Base-by-base conservation (phyloP, 371 early-diverging fungal species). In the Rhizopus stolonifer region DNA sequence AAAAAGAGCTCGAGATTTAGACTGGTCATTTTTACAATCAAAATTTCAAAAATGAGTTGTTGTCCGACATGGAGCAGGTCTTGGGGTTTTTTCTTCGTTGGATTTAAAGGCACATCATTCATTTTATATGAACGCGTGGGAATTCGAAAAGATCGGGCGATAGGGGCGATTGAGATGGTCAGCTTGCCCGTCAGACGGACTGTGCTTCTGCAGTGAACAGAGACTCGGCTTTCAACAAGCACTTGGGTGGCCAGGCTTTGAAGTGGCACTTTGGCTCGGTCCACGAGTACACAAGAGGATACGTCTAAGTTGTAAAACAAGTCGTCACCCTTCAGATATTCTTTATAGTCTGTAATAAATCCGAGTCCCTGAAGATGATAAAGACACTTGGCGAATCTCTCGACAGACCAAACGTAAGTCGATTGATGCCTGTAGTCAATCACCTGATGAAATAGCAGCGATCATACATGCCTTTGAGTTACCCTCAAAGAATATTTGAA, bases 381-480 rank as follows among this genome's bases (percentile, higher is more conserved):
- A 11, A 94, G 64, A 10, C 86, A 81, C 15, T 57, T 64, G 32
- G 76, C 81, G 22, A 94, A 81, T 38, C 81, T 82, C 19, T 77
- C 82, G 1, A 91, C 62, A 0, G 91, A 82, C 92, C 92, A 92
- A 6, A 83, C 55, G 56, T 92, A 88, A 43, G 88, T 67, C 14
- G 82, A 76, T 11, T 83, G 74, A 65, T 91, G 80, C 34, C 84
- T 81, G 38, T 74, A 78, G 53, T 91, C 91, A 49, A 88, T 77
- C 2, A 90, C 88, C 33, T 0, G 89, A 85, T 31, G 86, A 83
- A 21, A 91, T 79, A 1, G 87, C 86, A 10, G 90, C 91, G 33
- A 93, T 82, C 82, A 95, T 93, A 49, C 90, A 77, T 14, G 93
- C 90, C 50, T 92, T 90, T 29, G 92, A 86, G 60, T 93, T 90